Evolutionary conservation across 495 filamentous ascomycete genomes (phyloP), one percentile per base, ranked within the genome.

Genomic region (Xylaria grammica): DNA sequence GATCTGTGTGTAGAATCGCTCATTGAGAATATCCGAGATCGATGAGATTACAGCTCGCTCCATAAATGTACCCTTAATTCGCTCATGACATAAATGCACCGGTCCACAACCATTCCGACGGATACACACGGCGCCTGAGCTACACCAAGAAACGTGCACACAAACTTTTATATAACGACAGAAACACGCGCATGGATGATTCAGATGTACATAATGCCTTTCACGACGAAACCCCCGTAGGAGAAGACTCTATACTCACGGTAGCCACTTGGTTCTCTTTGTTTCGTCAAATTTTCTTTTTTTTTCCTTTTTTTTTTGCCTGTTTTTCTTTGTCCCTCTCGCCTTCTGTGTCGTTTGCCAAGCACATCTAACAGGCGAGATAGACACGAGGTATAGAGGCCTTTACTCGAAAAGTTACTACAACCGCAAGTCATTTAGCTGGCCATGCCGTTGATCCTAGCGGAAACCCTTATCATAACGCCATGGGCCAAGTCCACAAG

Each of bases 361-460:
- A 24, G 65, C 64, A 52, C 36, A 40, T 71, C 68, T 57, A 62
- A 66, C 55, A 63, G 8, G 50, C 29, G 46, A 29, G 66, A 67
- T 74, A 98, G 94, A 86, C 92, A 48, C 88, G 92, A 71, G 91
- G 94, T 67, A 79, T 99, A 65, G 93, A 97, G 78, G 92, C 93
- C 40, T 97, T 99, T 78, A 87, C 92, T 56, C 87, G 93, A 69
- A 99, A 97, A 79, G 93, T 99, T 61, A 94, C 94, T 27, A 92
- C 91, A 24, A 98, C 95, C 19, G 96, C 95, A 44, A 90, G 87
- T 72, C 93, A 96, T 73, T 82, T 99, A 66, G 93, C 97, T 57
- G 89, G 86, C 54, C 88, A 89, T 29, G 69, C 86, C 62, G 78
- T 84, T 60, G 91, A 94, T 68, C 75, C 83, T 19, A 78, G 76